phyloP scores from a whole-genome alignment of 257 asterid genomes.

The Solanum etuberosum region DNA sequence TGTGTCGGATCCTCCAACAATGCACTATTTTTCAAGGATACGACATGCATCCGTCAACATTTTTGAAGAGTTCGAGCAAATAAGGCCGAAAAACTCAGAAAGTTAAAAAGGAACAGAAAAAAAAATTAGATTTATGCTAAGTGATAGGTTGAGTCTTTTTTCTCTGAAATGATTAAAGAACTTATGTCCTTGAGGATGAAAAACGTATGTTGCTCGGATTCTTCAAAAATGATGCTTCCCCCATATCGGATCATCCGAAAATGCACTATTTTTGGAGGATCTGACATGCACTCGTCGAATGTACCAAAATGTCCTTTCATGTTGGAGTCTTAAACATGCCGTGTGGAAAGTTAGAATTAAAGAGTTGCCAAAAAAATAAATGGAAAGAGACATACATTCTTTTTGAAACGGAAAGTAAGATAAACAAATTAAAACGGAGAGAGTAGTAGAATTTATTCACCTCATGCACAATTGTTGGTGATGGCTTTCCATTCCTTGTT shows the following conservation, averaged over 20 bases:
- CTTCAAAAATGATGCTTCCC: neutral
- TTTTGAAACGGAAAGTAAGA: neutral
- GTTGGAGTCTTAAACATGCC: neutral
- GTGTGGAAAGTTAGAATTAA: neutral
- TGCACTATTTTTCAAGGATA: neutral
- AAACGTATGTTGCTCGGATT: neutral
- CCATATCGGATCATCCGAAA: neutral
- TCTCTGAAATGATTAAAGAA: neutral
- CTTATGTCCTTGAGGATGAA: neutral
- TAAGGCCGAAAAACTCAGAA: neutral
- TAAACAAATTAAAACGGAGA: neutral
- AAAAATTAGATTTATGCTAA: neutral
- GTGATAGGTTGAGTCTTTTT: neutral
- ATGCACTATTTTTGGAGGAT: neutral
- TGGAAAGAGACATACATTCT: neutral
- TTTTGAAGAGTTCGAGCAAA: neutral
- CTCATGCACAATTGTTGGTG: constrained; percentile 57
- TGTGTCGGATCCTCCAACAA: neutral
- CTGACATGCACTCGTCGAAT: neutral
- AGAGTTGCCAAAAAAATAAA: neutral
- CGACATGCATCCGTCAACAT: neutral
- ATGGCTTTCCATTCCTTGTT: constrained; percentile 42
- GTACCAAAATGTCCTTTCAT: neutral
- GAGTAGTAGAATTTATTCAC: constrained; percentile 9
- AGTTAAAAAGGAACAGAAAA: neutral